Evolutionary conservation across 495 filamentous ascomycete genomes (phyloP), one percentile per base, ranked within the genome.

Genomic region (Lichenothelia convexa): DNA sequence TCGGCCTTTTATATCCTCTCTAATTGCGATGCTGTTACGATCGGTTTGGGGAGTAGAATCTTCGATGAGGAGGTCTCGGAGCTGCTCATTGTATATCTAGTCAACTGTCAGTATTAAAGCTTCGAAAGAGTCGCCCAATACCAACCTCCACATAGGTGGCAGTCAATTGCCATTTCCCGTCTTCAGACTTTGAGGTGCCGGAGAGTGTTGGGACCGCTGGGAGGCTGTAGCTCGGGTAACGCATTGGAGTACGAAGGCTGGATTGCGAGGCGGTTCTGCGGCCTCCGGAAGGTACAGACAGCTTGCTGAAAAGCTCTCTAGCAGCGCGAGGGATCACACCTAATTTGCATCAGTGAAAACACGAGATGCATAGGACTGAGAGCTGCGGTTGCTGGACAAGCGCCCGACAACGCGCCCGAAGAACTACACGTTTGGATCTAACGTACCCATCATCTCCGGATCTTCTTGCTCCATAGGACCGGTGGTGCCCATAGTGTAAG

Each of bases 401-500:
- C n/a, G n/a, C n/a, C n/a, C n/a, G n/a, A n/a, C n/a, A n/a, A n/a
- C n/a, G n/a, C n/a, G n/a, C n/a, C n/a, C n/a, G n/a, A n/a, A n/a
- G n/a, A n/a, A n/a, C 24, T 13, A 13, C 9, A 11, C 9, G 24
- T 29, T 29, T 2, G 24, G 24, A 13, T 11, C 24, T 11, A 29
- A 57, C 71, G 56, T 64, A 92, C 85, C 87, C 81, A 85, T 92
- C 0, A 71, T 58, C 9, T 77, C 67, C 31, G 66, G 36, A 47
- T 86, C 63, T n/a, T 62, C 65, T 49, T 93, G 81, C 49, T 93
- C 87, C 15, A 52, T 59, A 5, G 91, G 86, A 2, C 86, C 83
- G 2, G 89, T 80, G 1, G 89, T 99, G 27, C 89, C 89, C 89
- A 99, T 99, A 0, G 89, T 99, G 54, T 94, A 95, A 1, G 89